These are phyloP conservation scores for Sphaerobolus stellatus DNA, from an alignment of 1,284 basidiomycete species.

Conservation along the genomic window DNA sequence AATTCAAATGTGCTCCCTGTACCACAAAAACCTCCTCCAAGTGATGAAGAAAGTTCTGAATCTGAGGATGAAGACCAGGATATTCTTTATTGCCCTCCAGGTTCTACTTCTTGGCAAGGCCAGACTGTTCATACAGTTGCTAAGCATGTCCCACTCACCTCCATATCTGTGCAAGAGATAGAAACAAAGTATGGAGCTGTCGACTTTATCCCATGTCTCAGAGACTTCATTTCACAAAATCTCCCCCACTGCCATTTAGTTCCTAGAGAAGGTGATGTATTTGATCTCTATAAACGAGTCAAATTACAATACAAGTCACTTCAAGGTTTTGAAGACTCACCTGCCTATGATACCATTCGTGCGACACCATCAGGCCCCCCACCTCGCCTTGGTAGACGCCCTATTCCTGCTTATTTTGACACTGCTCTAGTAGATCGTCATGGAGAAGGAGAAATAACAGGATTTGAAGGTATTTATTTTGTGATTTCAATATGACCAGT, in stretches of 20 bases:
- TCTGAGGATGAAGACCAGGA: too few species aligned
- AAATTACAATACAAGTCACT: neutral
- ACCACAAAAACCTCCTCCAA: too few species aligned
- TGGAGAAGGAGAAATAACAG: neutral
- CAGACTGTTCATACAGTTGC: too few species aligned
- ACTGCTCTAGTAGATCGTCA: neutral
- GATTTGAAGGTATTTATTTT: neutral
- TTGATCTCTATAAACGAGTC: neutral
- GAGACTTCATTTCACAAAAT: neutral
- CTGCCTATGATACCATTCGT: neutral
- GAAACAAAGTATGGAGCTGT: neutral
- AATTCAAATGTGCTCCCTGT: conserved; percentile 17
- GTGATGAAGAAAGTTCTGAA: too few species aligned
- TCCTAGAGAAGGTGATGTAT: neutral
- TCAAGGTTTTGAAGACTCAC: neutral
- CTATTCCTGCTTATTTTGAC: neutral
- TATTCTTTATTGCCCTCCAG: too few species aligned
- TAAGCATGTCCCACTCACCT: too few species aligned
- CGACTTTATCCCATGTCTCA: neutral
- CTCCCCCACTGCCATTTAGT: too few species aligned
- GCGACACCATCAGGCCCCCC: neutral
- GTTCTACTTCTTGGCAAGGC: too few species aligned
- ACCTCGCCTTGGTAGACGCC: too few species aligned
- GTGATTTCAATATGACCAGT: neutral
- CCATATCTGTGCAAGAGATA: neutral